Evolutionary conservation across 23 red algal species (phyloP).

Genomic region (Gracilaria gracilis): DNA sequence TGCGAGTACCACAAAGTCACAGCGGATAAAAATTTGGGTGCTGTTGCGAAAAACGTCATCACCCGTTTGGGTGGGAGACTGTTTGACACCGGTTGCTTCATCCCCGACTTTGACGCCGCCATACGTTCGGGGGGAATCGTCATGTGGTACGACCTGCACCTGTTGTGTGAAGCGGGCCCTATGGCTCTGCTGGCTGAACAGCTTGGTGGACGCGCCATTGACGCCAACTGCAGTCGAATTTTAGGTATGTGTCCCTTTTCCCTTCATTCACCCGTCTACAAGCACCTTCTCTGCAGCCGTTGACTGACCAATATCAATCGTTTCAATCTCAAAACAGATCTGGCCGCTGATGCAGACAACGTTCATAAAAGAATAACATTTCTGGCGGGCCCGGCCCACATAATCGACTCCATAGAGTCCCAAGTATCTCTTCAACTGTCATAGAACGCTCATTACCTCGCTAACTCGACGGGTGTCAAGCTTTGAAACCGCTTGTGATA

Average conservation of each 20-base stretch:
- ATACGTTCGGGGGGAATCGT: constrained; percentile 68
- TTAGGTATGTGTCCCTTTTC: constrained; percentile 53
- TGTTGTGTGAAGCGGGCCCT: constrained; percentile 83
- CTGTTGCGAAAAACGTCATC: background rate
- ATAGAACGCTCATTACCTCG: background rate
- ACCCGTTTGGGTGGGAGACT: background rate
- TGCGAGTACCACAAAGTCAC: background rate
- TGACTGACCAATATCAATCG: background rate
- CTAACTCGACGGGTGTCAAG: background rate
- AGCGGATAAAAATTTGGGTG: constrained; percentile 15
- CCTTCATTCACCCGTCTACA: background rate
- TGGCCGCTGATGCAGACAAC: constrained; percentile 29
- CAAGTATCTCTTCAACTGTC: background rate
- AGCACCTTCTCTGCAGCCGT: background rate
- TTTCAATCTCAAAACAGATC: constrained; percentile 31
- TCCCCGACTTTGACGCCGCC: constrained; percentile 74
- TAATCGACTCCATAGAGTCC: constrained; percentile 60
- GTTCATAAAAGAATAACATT: constrained; percentile 58
- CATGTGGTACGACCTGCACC: constrained; percentile 60
- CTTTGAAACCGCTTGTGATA: constrained; percentile 1
- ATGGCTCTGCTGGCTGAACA: constrained; percentile 86
- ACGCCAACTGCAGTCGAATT: constrained; percentile 73
- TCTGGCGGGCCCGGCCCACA: constrained; percentile 54
- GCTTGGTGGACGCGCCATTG: constrained; percentile 73
- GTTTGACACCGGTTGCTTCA: constrained; percentile 65